Evolutionary conservation across 75 land plant genomes (phyloP), one percentile per base, ranked within the genome.

Genomic region (Cunninghamia lanceolata): DNA sequence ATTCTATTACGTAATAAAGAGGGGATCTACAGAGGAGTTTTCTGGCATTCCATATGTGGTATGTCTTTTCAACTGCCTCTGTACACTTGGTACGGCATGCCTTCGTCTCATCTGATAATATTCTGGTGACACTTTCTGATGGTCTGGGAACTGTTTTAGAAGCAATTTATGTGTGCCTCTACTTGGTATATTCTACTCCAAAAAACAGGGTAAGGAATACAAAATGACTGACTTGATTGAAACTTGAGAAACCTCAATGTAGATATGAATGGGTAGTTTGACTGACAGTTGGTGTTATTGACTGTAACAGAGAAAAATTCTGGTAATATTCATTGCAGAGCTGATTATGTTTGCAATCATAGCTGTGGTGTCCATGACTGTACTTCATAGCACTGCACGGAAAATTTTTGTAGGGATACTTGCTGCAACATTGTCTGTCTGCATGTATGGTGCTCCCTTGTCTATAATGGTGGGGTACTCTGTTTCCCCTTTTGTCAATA

Each of bases 51-150:
- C 96, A 14, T 96, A 96, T 84, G 87, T 93, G 15, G 39, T 91
- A 53, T 91, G 95, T 7, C 92, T 95, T 32, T 85, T 93, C 50
- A 96, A 94, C 84, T 95, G 94, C 85, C 91, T 95, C 81, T 96
- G 0, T 95, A 94, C 85, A 88, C 92, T 45, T 92, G 93, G 91
- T 95, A 95, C 83, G 94, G 93, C n/a, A 47, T 91, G 84, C 94
- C 15, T 86, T 95, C 19, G 92, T 95, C 21, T 91, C 96, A 0
- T 87, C 91, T 9, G 70, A 96, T 90, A 94, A 95, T 85, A 42
- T 96, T 46, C 79, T 95, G 30, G 59, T 95, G 68, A 93, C 92
- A 84, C 90, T 92, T 25, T 92, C 91, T 82, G 91, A 95, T 85
- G 96, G 91, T 68, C 35, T 88, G 15, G 96, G 94, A 40, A 84